Conservation (phyloP, 176 grass and related monocot genomes). For the Hyparrhenia diplandra region DNA sequence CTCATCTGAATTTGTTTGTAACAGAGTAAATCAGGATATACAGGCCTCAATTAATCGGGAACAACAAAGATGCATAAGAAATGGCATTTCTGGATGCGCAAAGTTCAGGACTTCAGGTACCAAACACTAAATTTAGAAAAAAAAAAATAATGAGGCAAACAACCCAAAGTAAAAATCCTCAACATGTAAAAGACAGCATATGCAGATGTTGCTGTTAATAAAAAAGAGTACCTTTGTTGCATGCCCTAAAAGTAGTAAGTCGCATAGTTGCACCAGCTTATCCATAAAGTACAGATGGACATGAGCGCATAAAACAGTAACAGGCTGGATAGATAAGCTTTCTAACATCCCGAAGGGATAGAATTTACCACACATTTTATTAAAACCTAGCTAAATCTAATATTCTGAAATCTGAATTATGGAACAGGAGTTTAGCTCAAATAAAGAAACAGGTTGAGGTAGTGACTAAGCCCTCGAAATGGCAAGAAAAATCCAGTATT, state of each 20-base stretch:
- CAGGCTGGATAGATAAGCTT: background rate
- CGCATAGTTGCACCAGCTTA: background rate
- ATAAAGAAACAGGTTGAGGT: background rate
- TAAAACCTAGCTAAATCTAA: background rate
- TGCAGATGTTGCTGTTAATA: background rate
- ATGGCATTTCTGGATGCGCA: background rate
- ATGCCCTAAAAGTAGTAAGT: background rate
- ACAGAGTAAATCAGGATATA: background rate
- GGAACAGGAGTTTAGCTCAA: background rate
- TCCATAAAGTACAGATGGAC: background rate
- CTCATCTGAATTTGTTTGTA: slow-evolving; percentile 67
- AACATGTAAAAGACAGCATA: background rate
- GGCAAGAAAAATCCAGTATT: background rate
- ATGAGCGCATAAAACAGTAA: background rate
- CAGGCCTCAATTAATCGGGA: slow-evolving; percentile 26
- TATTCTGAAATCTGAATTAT: background rate
- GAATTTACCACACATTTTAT: background rate
- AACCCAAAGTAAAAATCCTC: background rate
- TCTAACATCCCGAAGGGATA: background rate
- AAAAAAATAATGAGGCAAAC: background rate
- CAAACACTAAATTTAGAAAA: background rate
- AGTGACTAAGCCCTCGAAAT: background rate
- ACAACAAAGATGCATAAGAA: background rate
- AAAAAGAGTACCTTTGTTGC: no score
- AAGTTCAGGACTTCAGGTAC: background rate